Conservation (phyloP, 495 filamentous ascomycete genomes). For the Aspergillus kassunensis region DNA sequence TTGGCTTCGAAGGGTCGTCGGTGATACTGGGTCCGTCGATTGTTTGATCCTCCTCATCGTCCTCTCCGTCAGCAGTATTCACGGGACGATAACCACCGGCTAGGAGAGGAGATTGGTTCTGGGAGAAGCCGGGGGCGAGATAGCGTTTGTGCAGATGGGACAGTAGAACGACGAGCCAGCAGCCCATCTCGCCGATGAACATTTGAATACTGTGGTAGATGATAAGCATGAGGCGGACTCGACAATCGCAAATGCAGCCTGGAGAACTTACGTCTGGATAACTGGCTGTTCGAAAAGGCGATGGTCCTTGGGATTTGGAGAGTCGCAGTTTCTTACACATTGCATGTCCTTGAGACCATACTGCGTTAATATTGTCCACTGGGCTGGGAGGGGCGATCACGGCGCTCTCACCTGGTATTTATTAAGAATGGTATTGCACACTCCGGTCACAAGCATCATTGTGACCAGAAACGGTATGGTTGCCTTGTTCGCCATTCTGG, state of each 20-base stretch:
- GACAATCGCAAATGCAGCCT: not conserved
- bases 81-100: constrained; percentile 64
- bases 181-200: constrained; percentile 90
- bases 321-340: constrained; percentile 87
- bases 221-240: constrained; percentile 9
- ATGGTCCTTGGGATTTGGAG: constrained; percentile 56
- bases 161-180: constrained; percentile 77
- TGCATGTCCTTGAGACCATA: constrained; percentile 70
- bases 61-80: constrained; percentile 38
- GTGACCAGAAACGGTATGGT: constrained; percentile 77
- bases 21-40: constrained; percentile 26
- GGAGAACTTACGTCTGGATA: constrained; percentile 70
- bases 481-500: constrained; percentile 49
- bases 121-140: constrained; percentile 31
- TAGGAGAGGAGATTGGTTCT: constrained; percentile 39
- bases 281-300: constrained; percentile 91
- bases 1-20: constrained; percentile 48
- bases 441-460: constrained; percentile 90
- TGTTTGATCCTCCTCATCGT: constrained; percentile 42
- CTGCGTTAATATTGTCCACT: not conserved
- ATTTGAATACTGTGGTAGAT: constrained; percentile 61
- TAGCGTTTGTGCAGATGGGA: constrained; percentile 62
- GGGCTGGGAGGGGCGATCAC: not conserved
- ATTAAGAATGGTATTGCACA: constrained; percentile 94
- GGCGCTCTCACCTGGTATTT: constrained; percentile 73